Evolutionary conservation across 768 basidiomycete species (phyloP), one percentile per base, ranked within the genome.

Genomic region (Boletus pseudo-olivaceus): DNA sequence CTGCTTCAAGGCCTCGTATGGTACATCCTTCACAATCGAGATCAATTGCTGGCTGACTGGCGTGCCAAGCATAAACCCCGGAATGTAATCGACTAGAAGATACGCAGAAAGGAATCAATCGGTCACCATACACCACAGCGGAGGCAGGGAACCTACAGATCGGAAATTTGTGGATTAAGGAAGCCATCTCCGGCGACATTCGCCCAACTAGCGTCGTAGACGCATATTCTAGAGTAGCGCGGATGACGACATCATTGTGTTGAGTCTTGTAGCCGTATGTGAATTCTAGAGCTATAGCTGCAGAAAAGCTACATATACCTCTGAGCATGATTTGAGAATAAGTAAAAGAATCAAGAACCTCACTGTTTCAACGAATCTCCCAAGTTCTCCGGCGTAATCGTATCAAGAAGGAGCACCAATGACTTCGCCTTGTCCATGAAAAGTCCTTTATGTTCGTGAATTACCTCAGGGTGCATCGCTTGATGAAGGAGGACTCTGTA

Each of bases 1-100:
- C 26, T 74, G 53, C 30, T 74, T 76, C 6, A 75, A 74, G 46
- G 67, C 75, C 2, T 67, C 58, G 45, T 69, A 81, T 1, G 82
- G 81, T 15, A 42, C 34, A 44, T 50, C 49, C 33, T 42, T 50
- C 40, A 50, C 39, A 40, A n/a, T 50, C 6, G 32, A 42, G 9
- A 42, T 5, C 7, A 42, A 33, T 34, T 26, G 26, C 49, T 26
- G 40, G 27, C 40, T 32, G 40, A n/a, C 6, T 11, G 49, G 34
- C 11, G 32, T 27, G 30, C 49, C 49, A 27, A 50, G 40, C 14
- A 42, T 33, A 23, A 33, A 50, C 15, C 49, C 49, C 27, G 49
- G 49, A 42, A 50, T 33, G 17, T 50, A 50, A 15, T 42, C 33
- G 23, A 42, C 49, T 50, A 7, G 9, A 42, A n/a, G 27, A 23